Conservation (phyloP, 129 eudicot species). For the Artemisia argyi region DNA sequence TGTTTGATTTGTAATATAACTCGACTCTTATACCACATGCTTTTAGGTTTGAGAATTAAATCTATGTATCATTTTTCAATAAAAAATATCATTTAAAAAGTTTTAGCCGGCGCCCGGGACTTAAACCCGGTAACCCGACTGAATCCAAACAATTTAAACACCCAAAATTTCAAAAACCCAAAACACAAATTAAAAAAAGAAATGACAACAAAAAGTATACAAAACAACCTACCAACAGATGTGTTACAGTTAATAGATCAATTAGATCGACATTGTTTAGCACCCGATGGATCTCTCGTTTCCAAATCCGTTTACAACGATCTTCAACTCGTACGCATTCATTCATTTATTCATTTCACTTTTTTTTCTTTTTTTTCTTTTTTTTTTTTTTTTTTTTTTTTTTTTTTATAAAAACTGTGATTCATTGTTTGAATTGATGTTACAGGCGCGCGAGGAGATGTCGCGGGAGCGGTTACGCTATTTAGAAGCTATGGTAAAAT, state of each 20-base stretch:
- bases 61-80: too few relatives aligned
- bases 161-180: neutral
- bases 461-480: slow-evolving; percentile 86
- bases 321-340: slow-evolving; percentile 66
- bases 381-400: neutral
- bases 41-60: too few relatives aligned
- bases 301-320: slow-evolving; percentile 82
- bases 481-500: slow-evolving; percentile 80
- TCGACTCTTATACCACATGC: too few relatives aligned
- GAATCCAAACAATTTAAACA: neutral
- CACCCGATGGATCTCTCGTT: slow-evolving; percentile 94
- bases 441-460: slow-evolving; percentile 99
- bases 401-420: neutral
- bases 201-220: slow-evolving; percentile 51
- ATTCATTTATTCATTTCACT: slow-evolving; percentile 15
- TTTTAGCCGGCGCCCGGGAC: slow-evolving; percentile 33
- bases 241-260: slow-evolving; percentile 81
- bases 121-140: neutral
- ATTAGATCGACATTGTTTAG: slow-evolving; percentile 89
- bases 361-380: neutral
- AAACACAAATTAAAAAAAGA: neutral
- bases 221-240: slow-evolving; percentile 66
- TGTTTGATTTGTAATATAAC: too few relatives aligned
- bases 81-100: too few relatives aligned
- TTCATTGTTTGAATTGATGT: slow-evolving; percentile 11